Percentiles rank a stretch among this genome's conserved stretches.
phyloP scores from a whole-genome alignment of 257 asterid species.

The Echium plantagineum region DNA sequence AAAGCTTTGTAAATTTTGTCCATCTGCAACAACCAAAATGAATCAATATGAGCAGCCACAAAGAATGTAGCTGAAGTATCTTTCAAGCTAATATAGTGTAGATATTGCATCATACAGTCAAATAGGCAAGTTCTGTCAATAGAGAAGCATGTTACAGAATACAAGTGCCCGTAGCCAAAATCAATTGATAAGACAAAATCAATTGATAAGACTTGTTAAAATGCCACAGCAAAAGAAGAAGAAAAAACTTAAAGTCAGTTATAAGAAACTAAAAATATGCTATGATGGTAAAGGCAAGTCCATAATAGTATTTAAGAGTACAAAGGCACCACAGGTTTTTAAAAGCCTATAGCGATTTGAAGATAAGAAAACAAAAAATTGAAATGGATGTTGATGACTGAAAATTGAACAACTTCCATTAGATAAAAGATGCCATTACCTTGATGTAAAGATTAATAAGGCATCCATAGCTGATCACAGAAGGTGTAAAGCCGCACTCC shows the following conservation, averaged over 20 bases:
- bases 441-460: conserved; percentile 81
- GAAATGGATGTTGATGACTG: neutral
- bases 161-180: too few relatives aligned
- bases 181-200: too few relatives aligned
- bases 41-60: neutral
- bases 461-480: conserved; percentile 82
- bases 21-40: conserved; percentile 27
- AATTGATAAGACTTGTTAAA: too few relatives aligned
- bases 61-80: neutral
- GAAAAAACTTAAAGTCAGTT: too few relatives aligned
- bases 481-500: conserved; percentile 92
- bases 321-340: too few relatives aligned
- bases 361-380: neutral
- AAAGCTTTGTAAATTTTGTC: conserved; percentile 79
- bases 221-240: too few relatives aligned
- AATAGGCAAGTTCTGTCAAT: too few relatives aligned
- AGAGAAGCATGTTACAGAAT: too few relatives aligned
- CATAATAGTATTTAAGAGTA: too few relatives aligned
- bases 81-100: neutral
- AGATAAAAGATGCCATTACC: conserved; percentile 30
- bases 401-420: conserved; percentile 1
- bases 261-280: too few relatives aligned
- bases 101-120: neutral
- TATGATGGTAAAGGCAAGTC: too few relatives aligned
- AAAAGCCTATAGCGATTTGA: too few relatives aligned